A percentile compares a stretch with the other conserved stretches of the same genome.
Evolutionary conservation across 805 yeast genomes (phyloP).

Genomic region (Wickerhamomyces kurtzmanii): DNA sequence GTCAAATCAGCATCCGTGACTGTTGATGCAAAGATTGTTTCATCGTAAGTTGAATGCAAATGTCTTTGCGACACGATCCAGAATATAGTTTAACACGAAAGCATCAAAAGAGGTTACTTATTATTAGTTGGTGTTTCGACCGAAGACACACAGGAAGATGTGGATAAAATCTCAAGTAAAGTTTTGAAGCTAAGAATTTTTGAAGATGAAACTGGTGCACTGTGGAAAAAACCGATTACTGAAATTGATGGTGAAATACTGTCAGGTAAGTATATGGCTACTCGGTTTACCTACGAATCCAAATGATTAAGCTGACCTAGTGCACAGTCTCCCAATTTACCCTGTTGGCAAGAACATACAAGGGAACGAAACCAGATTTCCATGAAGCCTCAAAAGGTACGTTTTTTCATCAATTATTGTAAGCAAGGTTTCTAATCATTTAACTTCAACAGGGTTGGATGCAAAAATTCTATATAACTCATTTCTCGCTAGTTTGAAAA

Average conservation of each 20-base stretch:
- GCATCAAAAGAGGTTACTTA: conserved; percentile 66
- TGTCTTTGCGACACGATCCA: conserved; percentile 1
- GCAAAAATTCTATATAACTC: conserved; percentile 33
- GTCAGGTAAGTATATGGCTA: conserved; percentile 34
- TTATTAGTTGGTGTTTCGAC: conserved; percentile 78
- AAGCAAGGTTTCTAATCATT: conserved; percentile 27
- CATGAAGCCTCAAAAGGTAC: conserved; percentile 84
- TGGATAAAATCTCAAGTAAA: conserved; percentile 57
- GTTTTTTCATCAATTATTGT: conserved; percentile 25
- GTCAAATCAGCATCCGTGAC: conserved; percentile 86
- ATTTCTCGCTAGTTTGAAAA: conserved; percentile 37
- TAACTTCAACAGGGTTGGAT: conserved; percentile 65
- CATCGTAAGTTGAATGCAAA: conserved; percentile 32
- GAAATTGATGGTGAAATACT: conserved; percentile 67
- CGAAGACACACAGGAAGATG: conserved; percentile 70
- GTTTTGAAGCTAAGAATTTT: conserved; percentile 59
- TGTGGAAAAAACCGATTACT: conserved; percentile 67
- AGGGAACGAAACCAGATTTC: conserved; percentile 93
- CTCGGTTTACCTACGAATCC: conserved; percentile 1
- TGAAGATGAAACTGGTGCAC: conserved; percentile 59
- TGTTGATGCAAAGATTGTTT: conserved; percentile 61
- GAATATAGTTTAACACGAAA: not conserved
- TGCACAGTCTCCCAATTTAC: conserved; percentile 80
- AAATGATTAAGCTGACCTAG: not conserved
- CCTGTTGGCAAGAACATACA: conserved; percentile 70